Percentiles rank a stretch among this genome's conserved stretches.
phyloP scores from a whole-genome alignment of 257 asterid species.

The Solanum ossicruentum region DNA sequence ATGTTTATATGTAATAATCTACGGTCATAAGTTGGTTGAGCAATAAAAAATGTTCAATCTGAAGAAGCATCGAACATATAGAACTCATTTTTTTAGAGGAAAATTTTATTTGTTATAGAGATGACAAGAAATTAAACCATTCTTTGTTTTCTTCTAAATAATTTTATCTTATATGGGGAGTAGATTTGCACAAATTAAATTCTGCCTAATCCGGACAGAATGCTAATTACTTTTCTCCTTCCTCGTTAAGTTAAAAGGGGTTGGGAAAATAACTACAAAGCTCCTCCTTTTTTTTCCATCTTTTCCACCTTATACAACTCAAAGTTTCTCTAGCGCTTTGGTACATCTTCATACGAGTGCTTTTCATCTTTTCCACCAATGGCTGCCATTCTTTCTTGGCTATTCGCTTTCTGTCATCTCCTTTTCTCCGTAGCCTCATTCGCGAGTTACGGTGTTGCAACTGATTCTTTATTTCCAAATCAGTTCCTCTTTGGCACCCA shows the following conservation, averaged over 20 bases:
- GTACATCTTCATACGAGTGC: neutral
- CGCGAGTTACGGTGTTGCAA: neutral
- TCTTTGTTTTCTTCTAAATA: neutral
- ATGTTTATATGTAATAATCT: too few species aligned
- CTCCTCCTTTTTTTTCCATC: neutral
- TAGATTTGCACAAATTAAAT: neutral
- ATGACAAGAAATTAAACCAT: neutral
- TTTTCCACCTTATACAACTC: neutral
- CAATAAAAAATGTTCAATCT: too few species aligned
- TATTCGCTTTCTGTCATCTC: neutral
- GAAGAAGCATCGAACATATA: too few species aligned
- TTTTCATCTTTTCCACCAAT: neutral
- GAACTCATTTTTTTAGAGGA: neutral
- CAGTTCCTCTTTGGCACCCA: constrained; percentile 5
- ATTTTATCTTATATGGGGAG: neutral
- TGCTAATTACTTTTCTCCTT: neutral
- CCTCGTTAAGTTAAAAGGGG: neutral
- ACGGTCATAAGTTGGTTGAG: too few species aligned
- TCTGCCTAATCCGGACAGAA: neutral
- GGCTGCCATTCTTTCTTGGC: neutral
- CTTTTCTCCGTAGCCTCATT: neutral
- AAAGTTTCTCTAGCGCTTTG: neutral
- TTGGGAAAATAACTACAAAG: neutral
- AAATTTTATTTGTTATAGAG: neutral
- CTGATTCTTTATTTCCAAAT: constrained; percentile 9